phyloP scores from a whole-genome alignment of 1,139 yeast genomes.

The Pichia sp. region DNA sequence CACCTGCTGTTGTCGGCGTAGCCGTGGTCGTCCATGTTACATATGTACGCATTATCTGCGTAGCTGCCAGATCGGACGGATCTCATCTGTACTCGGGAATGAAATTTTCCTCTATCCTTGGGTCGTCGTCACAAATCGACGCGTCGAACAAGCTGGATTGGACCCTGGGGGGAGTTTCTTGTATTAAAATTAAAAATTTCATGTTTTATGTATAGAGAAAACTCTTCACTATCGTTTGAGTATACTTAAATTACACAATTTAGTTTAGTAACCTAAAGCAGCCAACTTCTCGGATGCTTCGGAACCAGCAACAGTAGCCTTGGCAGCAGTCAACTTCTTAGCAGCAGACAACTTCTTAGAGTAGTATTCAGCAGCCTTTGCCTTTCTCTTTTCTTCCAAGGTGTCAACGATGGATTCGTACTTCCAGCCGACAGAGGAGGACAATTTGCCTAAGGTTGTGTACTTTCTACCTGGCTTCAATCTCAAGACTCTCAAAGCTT shows the following conservation, averaged over 20 bases:
- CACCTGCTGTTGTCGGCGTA: no score
- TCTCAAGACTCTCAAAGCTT: conserved; percentile 98
- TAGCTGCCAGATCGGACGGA: no score
- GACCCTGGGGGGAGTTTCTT: neutral
- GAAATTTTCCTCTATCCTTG: no score
- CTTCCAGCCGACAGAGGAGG: conserved; percentile 99
- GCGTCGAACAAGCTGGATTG: no score
- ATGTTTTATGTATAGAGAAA: neutral
- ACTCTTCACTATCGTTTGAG: neutral
- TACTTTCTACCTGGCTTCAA: conserved; percentile 99
- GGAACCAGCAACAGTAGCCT: conserved; percentile 71
- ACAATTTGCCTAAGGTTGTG: conserved; percentile 96
- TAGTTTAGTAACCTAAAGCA: conserved; percentile 65
- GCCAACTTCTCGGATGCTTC: conserved; percentile 74
- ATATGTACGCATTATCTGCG: no score
- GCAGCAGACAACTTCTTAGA: conserved; percentile 96
- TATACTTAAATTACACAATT: conserved; percentile 25
- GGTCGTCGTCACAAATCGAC: no score
- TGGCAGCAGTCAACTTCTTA: conserved; percentile 79
- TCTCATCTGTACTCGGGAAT: no score
- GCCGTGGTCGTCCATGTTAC: no score
- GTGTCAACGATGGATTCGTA: conserved; percentile 97
- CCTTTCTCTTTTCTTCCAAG: conserved; percentile 99
- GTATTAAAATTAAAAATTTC: conserved; percentile 1
- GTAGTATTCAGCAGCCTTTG: conserved; percentile 98